Evolutionary conservation across 805 yeast species (phyloP), one percentile per base, ranked within the genome.

Genomic region (Candida nanaspora): DNA sequence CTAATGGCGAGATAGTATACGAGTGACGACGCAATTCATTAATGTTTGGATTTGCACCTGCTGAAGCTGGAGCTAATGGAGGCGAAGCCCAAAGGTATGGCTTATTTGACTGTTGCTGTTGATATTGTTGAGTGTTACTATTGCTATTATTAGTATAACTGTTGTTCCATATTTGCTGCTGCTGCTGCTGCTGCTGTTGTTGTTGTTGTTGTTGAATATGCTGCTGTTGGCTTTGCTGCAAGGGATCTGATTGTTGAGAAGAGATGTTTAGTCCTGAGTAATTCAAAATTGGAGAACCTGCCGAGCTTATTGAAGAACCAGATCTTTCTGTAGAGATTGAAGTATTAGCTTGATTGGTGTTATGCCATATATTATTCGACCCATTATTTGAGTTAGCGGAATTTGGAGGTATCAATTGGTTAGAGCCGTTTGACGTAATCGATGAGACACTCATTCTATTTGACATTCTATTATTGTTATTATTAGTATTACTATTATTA

Each of bases 261-360:
- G 23, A 6, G 38, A 37, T 33, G 35, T 44, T 39, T 20, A 45
- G 11, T 3, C 30, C 44, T 2, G 53, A 41, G 23, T 42, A 43
- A n/a, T 38, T 40, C 8, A 51, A 35, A 14, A 50, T 36, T 10
- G 59, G 59, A 16, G 57, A 53, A 2, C 54, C 49, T 7, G 51
- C 46, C 11, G 59, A 52, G 7, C 55, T 56, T 10, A 47, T 40
- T 6, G 58, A 52, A 10, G 52, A 45, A 21, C 15, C 11, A 8
- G 6, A 14, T 35, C 37, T 25, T 6, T 35, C 37, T 14, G 7
- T 35, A 18, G 18, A n/a, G 20, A 6, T 23, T n/a, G n/a, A n/a
- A n/a, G n/a, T n/a, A 33, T 18, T 33, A 15, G 18, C n/a, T 7
- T 23, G 27, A 23, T 23, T 23, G 27, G 27, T 7, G 27, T 23